A percentile compares a stretch with the other conserved stretches of the same genome.
phyloP scores from a whole-genome alignment of 768 basidiomycete genomes.

The Hericium erinaceus region DNA sequence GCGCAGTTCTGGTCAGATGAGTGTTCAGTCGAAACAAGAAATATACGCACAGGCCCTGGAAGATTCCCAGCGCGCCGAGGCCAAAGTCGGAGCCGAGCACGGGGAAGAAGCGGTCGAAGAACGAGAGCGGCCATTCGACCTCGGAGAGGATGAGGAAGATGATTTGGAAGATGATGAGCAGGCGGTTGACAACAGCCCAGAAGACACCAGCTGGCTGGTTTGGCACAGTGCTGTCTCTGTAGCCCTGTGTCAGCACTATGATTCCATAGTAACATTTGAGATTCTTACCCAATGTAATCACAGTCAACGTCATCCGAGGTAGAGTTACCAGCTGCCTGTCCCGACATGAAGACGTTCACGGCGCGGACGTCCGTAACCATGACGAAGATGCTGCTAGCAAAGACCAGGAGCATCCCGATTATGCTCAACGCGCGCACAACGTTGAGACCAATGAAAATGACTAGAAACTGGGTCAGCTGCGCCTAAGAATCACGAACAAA shows the following conservation, averaged over 20 bases:
- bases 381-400: conserved; percentile 60
- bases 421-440: conserved; percentile 71
- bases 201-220: conserved; percentile 87
- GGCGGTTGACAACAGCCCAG: conserved; percentile 82
- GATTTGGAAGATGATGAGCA: conserved; percentile 81
- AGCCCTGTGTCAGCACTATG: conserved; percentile 15
- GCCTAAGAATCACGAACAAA: background rate
- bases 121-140: conserved; percentile 65
- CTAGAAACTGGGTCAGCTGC: conserved; percentile 17
- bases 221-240: conserved; percentile 70
- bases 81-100: conserved; percentile 80
- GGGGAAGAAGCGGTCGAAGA: conserved; percentile 82
- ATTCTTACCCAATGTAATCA: conserved; percentile 80
- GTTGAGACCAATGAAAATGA: conserved; percentile 73
- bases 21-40: background rate
- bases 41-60: conserved; percentile 68
- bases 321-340: conserved; percentile 19
- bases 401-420: conserved; percentile 71
- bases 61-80: conserved; percentile 76
- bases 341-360: conserved; percentile 54
- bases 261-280: too few species aligned
- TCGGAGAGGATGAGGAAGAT: conserved; percentile 77
- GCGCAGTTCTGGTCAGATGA: background rate
- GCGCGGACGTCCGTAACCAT: conserved; percentile 68
- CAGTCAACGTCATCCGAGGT: conserved; percentile 38